Evolutionary conservation across 495 filamentous ascomycete species (phyloP).

Genomic region (Podospora conica): DNA sequence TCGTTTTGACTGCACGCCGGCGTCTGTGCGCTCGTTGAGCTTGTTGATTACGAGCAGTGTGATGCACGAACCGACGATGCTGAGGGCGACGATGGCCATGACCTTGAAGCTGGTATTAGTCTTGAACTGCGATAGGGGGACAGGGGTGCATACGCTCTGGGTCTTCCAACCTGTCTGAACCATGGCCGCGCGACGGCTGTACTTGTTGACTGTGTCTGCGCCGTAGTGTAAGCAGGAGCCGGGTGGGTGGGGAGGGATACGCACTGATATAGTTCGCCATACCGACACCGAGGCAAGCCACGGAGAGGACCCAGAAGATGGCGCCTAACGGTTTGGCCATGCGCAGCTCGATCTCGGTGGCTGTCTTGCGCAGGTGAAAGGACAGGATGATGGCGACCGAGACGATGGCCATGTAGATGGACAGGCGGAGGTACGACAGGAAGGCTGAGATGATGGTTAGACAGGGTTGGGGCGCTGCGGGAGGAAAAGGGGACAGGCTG

Average conservation of each 20-base stretch:
- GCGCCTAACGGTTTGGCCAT: constrained; percentile 80
- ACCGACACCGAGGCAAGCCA: constrained; percentile 69
- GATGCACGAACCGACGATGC: constrained; percentile 72
- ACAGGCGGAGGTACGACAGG: constrained; percentile 88
- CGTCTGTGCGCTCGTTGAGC: constrained; percentile 18
- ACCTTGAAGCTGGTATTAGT: constrained; percentile 27
- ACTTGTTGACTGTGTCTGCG: constrained; percentile 70
- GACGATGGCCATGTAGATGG: constrained; percentile 86
- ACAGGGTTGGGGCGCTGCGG: background rate
- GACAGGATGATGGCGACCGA: constrained; percentile 84
- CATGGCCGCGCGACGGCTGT: constrained; percentile 67
- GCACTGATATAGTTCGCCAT: constrained; percentile 74
- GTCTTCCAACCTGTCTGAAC: constrained; percentile 95
- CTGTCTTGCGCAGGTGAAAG: constrained; percentile 77
- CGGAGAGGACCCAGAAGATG: constrained; percentile 77
- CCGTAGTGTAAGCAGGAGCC: background rate
- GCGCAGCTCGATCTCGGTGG: constrained; percentile 60
- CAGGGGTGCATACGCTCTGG: constrained; percentile 53
- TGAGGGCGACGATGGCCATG: constrained; percentile 67
- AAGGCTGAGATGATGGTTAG: constrained; percentile 47
- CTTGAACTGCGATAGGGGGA: background rate
- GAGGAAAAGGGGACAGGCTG: constrained; percentile 15
- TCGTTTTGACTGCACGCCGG: background rate
- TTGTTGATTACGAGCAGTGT: constrained; percentile 42
- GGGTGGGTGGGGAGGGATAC: background rate